Percentiles rank a stretch among this genome's conserved stretches.
Evolutionary conservation across 768 basidiomycete genomes (phyloP).

Genomic region (Lactarius evosmus): DNA sequence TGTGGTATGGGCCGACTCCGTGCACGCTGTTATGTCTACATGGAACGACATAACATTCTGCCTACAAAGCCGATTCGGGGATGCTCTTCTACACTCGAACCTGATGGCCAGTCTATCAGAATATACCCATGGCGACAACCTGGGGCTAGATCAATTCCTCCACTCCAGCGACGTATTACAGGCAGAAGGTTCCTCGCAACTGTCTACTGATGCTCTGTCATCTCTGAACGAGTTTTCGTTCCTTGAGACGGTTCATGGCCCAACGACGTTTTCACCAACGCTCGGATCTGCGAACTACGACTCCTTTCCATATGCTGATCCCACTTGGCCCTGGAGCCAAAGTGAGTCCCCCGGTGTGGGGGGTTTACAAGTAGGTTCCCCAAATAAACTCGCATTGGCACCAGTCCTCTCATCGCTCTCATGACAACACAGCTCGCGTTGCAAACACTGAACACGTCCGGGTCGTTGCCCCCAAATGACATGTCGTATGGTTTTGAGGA

Average conservation of each 20-base stretch:
- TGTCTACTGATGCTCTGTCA: background rate
- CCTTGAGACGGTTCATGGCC: background rate
- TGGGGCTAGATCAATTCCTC: background rate
- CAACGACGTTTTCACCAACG: background rate
- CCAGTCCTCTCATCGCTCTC: background rate
- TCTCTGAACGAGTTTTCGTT: background rate
- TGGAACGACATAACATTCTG: background rate
- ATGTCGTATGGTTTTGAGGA: background rate
- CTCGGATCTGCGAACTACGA: background rate
- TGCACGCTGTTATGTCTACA: background rate
- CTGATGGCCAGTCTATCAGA: background rate
- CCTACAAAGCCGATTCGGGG: background rate
- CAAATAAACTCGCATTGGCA: background rate
- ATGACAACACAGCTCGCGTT: constrained; percentile 1
- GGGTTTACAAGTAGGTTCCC: constrained; percentile 1
- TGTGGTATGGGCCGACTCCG: constrained; percentile 12
- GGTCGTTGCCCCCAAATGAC: background rate
- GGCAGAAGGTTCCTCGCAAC: background rate
- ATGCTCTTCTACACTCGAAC: background rate
- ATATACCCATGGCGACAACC: background rate
- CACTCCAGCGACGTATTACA: background rate
- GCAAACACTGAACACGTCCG: background rate
- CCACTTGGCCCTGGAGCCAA: background rate
- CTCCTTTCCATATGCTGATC: background rate
- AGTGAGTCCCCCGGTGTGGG: background rate